A percentile compares a stretch with the other conserved stretches of the same genome.
These are phyloP conservation scores for Botrytis deweyae DNA, from an alignment of 2,329 filamentous ascomycete genomes.

Conservation along the genomic window DNA sequence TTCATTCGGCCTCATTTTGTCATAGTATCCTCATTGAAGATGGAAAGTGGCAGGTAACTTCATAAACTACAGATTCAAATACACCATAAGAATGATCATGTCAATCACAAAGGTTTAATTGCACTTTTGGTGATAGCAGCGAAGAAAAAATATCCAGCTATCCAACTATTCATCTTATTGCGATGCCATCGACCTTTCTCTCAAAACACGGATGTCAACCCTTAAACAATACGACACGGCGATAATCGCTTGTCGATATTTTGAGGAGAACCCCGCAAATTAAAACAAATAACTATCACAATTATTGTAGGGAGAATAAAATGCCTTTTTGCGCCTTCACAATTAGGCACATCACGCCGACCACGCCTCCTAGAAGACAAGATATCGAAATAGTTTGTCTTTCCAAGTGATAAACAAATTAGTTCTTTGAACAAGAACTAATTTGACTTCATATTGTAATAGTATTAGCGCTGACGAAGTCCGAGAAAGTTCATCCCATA, in stretches of 20 bases:
- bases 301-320: no score
- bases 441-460: not conserved
- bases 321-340: not conserved
- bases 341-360: not conserved
- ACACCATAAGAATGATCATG: not conserved
- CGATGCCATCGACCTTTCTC: not conserved
- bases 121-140: not conserved
- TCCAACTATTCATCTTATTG: not conserved
- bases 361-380: not conserved
- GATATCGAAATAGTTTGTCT: not conserved
- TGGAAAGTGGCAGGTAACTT: fast-evolving
- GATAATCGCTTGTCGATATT: no score
- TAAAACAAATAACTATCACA: not conserved
- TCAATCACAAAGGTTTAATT: not conserved
- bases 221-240: no score
- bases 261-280: fast-evolving
- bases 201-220: not conserved
- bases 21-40: not conserved
- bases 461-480: not conserved
- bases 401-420: no score
- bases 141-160: not conserved
- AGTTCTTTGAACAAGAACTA: fast-evolving
- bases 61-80: no score
- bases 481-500: not conserved
- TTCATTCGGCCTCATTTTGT: not conserved